phyloP scores from a whole-genome alignment of 306 rosid genomes.

The Mucuna pruriens region DNA sequence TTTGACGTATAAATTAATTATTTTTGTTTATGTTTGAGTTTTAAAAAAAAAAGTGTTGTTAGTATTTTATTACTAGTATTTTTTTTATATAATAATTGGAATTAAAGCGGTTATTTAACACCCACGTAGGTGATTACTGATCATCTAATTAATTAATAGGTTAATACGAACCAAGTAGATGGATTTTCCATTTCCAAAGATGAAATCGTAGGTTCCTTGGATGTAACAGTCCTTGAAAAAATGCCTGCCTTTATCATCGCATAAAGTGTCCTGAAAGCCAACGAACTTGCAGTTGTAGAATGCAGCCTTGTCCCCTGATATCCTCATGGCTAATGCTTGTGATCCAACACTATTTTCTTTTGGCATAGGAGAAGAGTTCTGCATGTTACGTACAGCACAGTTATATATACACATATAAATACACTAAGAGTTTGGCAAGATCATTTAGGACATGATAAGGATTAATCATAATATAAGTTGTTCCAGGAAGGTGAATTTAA shows the following conservation, averaged over 20 bases:
- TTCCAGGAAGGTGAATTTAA: too few relatives aligned
- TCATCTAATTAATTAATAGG: background rate
- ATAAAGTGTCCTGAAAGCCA: conserved; percentile 45
- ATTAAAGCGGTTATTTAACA: background rate
- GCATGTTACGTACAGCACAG: background rate
- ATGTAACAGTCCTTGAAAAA: conserved; percentile 41
- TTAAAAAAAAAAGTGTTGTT: too few relatives aligned
- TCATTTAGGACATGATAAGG: too few relatives aligned
- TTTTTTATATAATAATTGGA: background rate
- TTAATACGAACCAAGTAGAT: conserved; percentile 34
- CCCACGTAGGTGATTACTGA: too few relatives aligned
- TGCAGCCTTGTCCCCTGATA: conserved; percentile 43
- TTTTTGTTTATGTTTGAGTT: too few relatives aligned
- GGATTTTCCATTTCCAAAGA: conserved; percentile 49
- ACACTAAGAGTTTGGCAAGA: too few relatives aligned
- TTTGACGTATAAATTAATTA: too few relatives aligned
- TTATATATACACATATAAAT: background rate
- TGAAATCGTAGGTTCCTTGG: conserved; percentile 46
- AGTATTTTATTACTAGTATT: too few relatives aligned
- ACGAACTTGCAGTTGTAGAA: conserved; percentile 37
- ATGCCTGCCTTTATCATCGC: conserved; percentile 45
- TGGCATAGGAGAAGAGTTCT: conserved; percentile 46
- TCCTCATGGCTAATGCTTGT: conserved; percentile 42
- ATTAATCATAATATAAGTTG: too few relatives aligned
- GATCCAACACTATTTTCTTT: conserved; percentile 32